Evolutionary conservation across 2,329 filamentous ascomycete genomes (phyloP), one percentile per base, ranked within the genome.

Genomic region (Talaromyces islandicus): DNA sequence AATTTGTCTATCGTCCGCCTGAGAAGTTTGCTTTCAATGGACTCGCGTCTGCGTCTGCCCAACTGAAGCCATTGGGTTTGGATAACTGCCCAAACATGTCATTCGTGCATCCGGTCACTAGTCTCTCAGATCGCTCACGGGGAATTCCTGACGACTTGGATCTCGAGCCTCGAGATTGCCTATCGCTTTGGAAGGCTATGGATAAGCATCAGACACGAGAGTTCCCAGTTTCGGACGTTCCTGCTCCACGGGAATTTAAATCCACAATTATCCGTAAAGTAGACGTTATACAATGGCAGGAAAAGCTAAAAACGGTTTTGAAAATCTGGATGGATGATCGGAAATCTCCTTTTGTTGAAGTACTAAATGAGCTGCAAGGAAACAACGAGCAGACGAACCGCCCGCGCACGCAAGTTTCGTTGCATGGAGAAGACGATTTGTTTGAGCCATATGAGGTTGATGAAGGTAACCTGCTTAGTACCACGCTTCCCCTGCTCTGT

Each of bases 101-200:
- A 0, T 86, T 85, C 63, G 76, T 91, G 41, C 88, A 92, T 69
- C 89, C 89, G 0, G 77, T 91, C 17, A 80, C 82, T 4, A 84
- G 83, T 63, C 74, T 92, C 1, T 75, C 84, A 10, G 84, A 89
- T 63, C 80, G 81, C 38, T 82, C 81, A 41, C 79, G 83, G n/a
- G 84, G 82, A 0, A 83, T 88, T 19, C 84, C 90, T 0, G 81
- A 85, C 30, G 89, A 92, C 71, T 76, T 91, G 10, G 82, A 77
- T 27, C 76, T 93, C 1, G 89, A 92, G 68, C 83, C 89, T 7
- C 80, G 87, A 32, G 89, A 92, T 69, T 91, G 88, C 65, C 77
- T 87, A 7, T 79, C 75, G 0, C 74, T 92, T 0, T 92, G 87
- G 84, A 77, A 82, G 60, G 78, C 79, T 7, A 88, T 92, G 86